Conservation (phyloP, 345 rosid species). For the Melaleuca quinquenervia region DNA sequence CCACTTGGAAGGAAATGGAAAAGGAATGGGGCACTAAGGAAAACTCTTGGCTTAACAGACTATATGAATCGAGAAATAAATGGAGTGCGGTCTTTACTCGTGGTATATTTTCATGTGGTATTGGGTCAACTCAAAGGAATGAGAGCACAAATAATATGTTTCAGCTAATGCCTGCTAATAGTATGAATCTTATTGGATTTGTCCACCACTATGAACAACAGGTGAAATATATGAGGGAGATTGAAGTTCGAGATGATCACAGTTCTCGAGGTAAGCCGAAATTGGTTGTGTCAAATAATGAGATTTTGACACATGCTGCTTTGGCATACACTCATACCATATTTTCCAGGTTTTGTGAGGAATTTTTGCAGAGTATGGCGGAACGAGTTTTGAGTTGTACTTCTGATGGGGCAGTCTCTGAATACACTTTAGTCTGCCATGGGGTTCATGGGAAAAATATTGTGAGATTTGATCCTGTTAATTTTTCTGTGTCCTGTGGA, state of each 20-base stretch:
- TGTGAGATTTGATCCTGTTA: not conserved
- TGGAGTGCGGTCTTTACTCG: not conserved
- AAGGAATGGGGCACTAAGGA: not conserved
- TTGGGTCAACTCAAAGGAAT: not conserved
- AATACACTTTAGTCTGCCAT: not conserved
- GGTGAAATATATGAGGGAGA: not conserved
- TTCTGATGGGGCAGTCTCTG: not conserved
- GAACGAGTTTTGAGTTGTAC: not conserved
- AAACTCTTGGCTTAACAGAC: not conserved
- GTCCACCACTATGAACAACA: not conserved
- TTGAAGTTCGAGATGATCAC: not conserved
- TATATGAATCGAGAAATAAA: not conserved
- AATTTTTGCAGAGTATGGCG: not conserved
- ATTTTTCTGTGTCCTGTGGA: not conserved
- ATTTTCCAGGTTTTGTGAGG: not conserved
- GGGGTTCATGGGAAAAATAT: not conserved
- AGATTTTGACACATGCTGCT: not conserved
- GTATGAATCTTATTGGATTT: not conserved
- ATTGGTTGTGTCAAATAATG: not conserved
- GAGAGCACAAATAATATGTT: not conserved
- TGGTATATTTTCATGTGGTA: not conserved
- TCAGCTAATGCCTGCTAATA: not conserved
- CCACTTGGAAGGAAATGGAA: not conserved
- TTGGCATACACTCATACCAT: not conserved
- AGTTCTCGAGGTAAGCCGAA: not conserved